These are phyloP conservation scores for Cicer cuneatum DNA, from an alignment of 306 rosid genomes.

Conservation along the genomic window DNA sequence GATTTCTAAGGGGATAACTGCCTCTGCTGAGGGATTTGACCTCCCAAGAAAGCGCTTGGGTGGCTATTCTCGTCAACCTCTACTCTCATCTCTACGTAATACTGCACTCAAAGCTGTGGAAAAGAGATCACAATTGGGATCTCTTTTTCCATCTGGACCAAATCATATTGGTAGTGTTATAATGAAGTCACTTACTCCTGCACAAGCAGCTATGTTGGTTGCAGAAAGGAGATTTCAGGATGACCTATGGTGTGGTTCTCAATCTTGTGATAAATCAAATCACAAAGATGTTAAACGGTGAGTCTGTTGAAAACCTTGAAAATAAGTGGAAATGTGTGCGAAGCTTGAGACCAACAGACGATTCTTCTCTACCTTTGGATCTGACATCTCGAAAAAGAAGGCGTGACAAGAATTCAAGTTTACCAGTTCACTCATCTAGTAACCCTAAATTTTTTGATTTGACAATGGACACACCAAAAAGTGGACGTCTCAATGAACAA, in stretches of 20 bases:
- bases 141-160: slow-evolving; percentile 87
- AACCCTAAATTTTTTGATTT: slow-evolving; percentile 41
- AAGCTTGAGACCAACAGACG: slow-evolving; percentile 38
- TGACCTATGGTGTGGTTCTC: slow-evolving; percentile 93
- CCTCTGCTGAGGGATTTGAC: slow-evolving; percentile 80
- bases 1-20: slow-evolving; percentile 79
- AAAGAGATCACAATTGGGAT: slow-evolving; percentile 63
- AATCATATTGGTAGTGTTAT: slow-evolving; percentile 76
- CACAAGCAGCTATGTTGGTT: slow-evolving; percentile 97
- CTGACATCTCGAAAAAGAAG: slow-evolving; percentile 58
- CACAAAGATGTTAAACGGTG: slow-evolving; percentile 54
- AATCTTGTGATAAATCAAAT: slow-evolving; percentile 54
- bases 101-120: slow-evolving; percentile 79
- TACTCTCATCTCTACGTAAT: slow-evolving; percentile 72
- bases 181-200: slow-evolving; percentile 80
- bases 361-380: slow-evolving; percentile 43
- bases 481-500: slow-evolving; percentile 33
- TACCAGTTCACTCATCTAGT: slow-evolving; percentile 43
- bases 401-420: slow-evolving; percentile 46
- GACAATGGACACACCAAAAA: slow-evolving; percentile 45
- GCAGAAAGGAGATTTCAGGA: slow-evolving; percentile 91
- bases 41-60: slow-evolving; percentile 89
- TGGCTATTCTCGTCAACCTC: slow-evolving; percentile 68
- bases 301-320: slow-evolving; percentile 49
- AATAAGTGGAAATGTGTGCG: slow-evolving; percentile 42